Evolutionary conservation across 2,329 filamentous ascomycete species (phyloP).

Genomic region (Sordariomycetes sp.): DNA sequence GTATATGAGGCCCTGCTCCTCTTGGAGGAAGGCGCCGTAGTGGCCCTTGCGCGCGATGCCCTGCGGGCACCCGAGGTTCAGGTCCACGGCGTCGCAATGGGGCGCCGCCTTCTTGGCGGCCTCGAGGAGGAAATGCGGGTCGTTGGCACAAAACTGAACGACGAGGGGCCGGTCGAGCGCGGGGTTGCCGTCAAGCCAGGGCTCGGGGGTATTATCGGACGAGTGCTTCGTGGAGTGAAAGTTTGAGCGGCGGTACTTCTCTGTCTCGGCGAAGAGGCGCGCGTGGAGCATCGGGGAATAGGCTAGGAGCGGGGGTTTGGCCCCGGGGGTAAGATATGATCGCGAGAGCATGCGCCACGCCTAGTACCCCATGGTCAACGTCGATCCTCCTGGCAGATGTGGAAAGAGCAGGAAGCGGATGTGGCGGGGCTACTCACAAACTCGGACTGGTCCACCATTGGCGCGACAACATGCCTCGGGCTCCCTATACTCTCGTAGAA

Average conservation of each 20-base stretch:
- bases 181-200: slow-evolving; percentile 78
- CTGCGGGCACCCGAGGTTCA: slow-evolving; percentile 93
- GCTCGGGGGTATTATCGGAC: slow-evolving; percentile 11
- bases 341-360: slow-evolving; percentile 95
- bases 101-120: slow-evolving; percentile 70
- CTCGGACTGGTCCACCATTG: slow-evolving; percentile 98
- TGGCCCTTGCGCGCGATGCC: slow-evolving; percentile 83
- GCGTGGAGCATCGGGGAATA: slow-evolving; percentile 97
- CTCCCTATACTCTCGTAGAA: slow-evolving; percentile 94
- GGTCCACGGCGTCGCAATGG: slow-evolving; percentile 87
- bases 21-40: slow-evolving; percentile 91
- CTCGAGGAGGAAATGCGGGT: slow-evolving; percentile 63
- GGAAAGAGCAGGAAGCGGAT: background rate
- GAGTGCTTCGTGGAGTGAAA: slow-evolving; percentile 51
- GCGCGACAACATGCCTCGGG: slow-evolving; percentile 80
- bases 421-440: slow-evolving; percentile 53
- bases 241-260: slow-evolving; percentile 63
- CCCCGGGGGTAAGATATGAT: slow-evolving; percentile 65
- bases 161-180: slow-evolving; percentile 76
- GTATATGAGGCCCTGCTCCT: slow-evolving; percentile 75
- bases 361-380: slow-evolving; percentile 26
- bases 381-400: background rate
- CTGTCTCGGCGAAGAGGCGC: slow-evolving; percentile 66
- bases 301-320: slow-evolving; percentile 56
- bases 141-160: slow-evolving; percentile 92